Conservation (phyloP, 306 rosid genomes). For the Nissolia schottii region DNA sequence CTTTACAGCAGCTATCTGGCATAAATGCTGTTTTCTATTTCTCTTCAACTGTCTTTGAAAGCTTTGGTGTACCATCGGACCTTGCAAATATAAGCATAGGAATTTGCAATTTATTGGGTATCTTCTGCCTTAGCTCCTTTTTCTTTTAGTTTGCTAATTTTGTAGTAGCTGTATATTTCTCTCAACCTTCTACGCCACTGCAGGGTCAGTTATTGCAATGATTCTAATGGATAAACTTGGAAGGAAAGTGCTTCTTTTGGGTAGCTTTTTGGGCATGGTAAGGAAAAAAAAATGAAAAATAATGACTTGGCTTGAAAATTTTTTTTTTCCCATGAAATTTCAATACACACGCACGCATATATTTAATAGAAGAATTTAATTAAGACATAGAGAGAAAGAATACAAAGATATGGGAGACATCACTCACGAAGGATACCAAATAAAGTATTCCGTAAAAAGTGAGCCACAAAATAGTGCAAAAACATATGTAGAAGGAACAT, state of each 20-base stretch:
- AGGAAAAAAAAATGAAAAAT: constrained; percentile 30
- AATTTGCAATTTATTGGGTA: constrained; percentile 70
- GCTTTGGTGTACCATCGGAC: constrained; percentile 68
- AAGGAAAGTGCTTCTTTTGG: constrained; percentile 67
- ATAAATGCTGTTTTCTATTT: constrained; percentile 86
- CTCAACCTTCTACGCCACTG: constrained; percentile 22
- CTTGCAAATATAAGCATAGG: constrained; percentile 64
- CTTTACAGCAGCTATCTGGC: constrained; percentile 91
- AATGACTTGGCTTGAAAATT: constrained; percentile 3
- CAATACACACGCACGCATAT: too few species aligned
- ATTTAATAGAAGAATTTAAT: too few species aligned
- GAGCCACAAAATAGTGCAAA: too few species aligned
- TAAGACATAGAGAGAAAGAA: too few species aligned
- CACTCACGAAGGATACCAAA: too few species aligned
- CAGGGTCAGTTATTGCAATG: constrained; percentile 76
- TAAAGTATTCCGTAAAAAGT: too few species aligned
- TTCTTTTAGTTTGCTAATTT: not conserved
- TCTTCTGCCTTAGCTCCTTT: constrained; percentile 10
- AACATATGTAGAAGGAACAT: too few species aligned
- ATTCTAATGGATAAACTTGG: constrained; percentile 91
- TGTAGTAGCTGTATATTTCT: constrained; percentile 15
- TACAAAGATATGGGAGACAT: too few species aligned
- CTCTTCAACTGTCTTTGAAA: constrained; percentile 76
- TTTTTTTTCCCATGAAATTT: too few species aligned
- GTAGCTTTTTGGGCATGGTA: constrained; percentile 89